These are phyloP conservation scores for Sequoia sempervirens DNA, from an alignment of 75 land plant genomes.

Conservation along the genomic window DNA sequence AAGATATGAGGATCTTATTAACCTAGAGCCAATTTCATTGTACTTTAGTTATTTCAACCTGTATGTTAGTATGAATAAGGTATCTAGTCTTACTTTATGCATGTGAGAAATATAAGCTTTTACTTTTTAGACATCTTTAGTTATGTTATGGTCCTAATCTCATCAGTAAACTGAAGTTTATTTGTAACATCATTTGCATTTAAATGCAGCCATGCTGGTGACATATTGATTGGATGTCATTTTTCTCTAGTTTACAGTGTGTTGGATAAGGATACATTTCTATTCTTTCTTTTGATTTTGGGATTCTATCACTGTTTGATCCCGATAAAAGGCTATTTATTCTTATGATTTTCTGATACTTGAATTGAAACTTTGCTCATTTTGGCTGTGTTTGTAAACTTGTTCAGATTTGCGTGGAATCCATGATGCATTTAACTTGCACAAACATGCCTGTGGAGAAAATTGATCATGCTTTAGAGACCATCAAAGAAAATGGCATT, in stretches of 20 bases:
- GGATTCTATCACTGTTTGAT: neutral
- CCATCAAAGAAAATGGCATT: conserved; percentile 80
- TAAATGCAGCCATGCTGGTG: neutral
- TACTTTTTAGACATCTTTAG: neutral
- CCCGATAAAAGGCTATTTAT: neutral
- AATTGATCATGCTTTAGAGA: conserved; percentile 74
- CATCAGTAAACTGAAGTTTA: neutral
- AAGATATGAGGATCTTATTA: neutral
- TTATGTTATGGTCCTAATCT: neutral
- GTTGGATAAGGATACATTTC: neutral
- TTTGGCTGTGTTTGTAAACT: neutral
- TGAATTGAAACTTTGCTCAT: neutral
- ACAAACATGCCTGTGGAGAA: conserved; percentile 98
- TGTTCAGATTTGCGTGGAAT: conserved; percentile 75
- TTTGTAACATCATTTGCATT: neutral
- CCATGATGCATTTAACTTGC: conserved; percentile 98
- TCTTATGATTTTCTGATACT: neutral
- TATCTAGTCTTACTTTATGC: neutral
- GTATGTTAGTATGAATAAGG: neutral
- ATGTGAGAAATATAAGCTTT: neutral
- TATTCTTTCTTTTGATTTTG: neutral
- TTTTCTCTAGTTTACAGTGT: neutral
- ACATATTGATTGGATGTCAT: neutral
- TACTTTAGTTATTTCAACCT: conserved; percentile 6
- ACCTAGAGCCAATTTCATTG: neutral